Percentiles rank a stretch among this genome's conserved stretches.
Evolutionary conservation across 75 land plant genomes (phyloP).

Genomic region (Pinus tabuliformis): DNA sequence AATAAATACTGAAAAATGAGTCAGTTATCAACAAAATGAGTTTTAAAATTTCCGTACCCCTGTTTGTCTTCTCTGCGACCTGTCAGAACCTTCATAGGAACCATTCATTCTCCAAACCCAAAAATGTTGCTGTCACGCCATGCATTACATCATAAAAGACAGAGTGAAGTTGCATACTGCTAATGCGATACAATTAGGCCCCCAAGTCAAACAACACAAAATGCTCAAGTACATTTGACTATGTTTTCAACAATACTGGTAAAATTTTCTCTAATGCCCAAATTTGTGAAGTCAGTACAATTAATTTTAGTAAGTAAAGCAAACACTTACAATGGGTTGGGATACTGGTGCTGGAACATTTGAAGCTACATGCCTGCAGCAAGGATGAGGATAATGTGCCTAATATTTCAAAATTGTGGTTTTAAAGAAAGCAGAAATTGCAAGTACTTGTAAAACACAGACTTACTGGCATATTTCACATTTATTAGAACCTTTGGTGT

Average conservation of each 20-base stretch:
- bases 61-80: slow-evolving; percentile 28
- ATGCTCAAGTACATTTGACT: not conserved
- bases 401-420: not conserved
- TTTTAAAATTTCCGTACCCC: slow-evolving; percentile 28
- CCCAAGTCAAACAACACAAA: not conserved
- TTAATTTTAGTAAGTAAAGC: not conserved
- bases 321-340: slow-evolving; percentile 56
- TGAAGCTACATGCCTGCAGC: slow-evolving; percentile 64
- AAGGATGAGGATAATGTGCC: not conserved
- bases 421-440: not conserved
- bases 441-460: not conserved
- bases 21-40: not conserved
- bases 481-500: slow-evolving; percentile 81
- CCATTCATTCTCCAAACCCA: slow-evolving; percentile 84
- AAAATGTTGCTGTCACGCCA: slow-evolving; percentile 52
- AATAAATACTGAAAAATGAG: too few species aligned
- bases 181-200: not conserved
- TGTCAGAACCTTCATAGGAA: slow-evolving; percentile 18
- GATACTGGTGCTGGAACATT: slow-evolving; percentile 67
- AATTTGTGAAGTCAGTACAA: not conserved
- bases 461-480: slow-evolving; percentile 96
- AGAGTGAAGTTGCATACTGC: not conserved
- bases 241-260: not conserved
- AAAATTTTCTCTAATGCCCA: not conserved
- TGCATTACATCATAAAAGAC: not conserved